These are phyloP conservation scores for Aegilops sharonensis DNA, from an alignment of 176 grass and related monocot genomes.

Conservation along the genomic window DNA sequence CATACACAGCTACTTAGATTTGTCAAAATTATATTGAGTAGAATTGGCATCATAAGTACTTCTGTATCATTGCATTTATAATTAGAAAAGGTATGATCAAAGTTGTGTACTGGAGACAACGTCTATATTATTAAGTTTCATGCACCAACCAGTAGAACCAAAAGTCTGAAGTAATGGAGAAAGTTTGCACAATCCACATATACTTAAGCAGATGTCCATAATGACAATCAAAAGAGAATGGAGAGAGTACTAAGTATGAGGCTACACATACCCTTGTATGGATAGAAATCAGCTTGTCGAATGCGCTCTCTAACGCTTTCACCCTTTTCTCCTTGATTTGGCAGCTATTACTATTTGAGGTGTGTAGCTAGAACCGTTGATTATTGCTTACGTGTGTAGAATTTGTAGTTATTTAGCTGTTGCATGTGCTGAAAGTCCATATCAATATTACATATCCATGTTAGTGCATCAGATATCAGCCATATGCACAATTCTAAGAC, in stretches of 20 bases:
- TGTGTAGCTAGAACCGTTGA: background rate
- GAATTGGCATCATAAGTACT: slow-evolving; percentile 3
- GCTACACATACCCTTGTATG: background rate
- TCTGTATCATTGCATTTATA: slow-evolving; percentile 7
- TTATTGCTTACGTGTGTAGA: background rate
- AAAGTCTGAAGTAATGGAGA: background rate
- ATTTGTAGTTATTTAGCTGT: slow-evolving; percentile 1
- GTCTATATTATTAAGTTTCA: background rate
- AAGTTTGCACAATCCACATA: background rate
- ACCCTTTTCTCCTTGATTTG: background rate
- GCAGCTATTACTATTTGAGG: background rate
- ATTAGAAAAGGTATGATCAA: background rate
- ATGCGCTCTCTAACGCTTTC: background rate
- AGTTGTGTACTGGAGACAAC: slow-evolving; percentile 4
- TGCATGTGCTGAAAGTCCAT: background rate
- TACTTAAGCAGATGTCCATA: background rate
- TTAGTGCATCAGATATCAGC: slow-evolving; percentile 11
- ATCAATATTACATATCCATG: slow-evolving; percentile 12
- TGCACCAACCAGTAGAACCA: background rate
- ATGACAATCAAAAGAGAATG: background rate
- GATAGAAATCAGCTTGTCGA: background rate
- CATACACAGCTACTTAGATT: background rate
- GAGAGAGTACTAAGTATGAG: slow-evolving; percentile 6
- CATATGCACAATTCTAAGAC: background rate
- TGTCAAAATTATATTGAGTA: background rate